A percentile compares a stretch with the other conserved stretches of the same genome.
Evolutionary conservation across 176 grass and related monocot species (phyloP).

Genomic region (Oryza meridionalis): DNA sequence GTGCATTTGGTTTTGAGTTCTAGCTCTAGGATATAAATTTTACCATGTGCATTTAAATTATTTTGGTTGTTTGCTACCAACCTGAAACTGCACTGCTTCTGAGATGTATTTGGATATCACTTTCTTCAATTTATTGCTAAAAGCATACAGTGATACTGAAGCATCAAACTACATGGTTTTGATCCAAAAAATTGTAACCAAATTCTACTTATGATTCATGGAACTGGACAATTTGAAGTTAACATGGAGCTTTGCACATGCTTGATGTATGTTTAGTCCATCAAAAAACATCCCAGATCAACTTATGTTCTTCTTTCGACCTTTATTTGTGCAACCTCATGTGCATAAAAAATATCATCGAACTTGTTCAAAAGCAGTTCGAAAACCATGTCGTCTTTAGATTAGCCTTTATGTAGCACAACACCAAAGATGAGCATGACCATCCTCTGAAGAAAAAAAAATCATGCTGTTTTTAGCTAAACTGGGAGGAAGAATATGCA

Average conservation of each 20-base stretch:
- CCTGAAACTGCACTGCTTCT: neutral
- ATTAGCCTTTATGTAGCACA: neutral
- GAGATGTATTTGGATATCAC: neutral
- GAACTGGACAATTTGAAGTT: neutral
- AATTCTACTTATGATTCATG: neutral
- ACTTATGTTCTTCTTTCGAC: neutral
- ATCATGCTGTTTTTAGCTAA: neutral
- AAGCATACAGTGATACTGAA: neutral
- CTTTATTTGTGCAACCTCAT: neutral
- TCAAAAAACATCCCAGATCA: neutral
- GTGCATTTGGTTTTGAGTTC: neutral
- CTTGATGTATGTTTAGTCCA: neutral
- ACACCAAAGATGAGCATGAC: neutral
- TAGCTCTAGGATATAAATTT: neutral
- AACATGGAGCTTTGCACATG: neutral
- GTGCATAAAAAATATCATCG: neutral
- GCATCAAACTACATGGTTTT: neutral
- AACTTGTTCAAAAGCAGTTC: neutral
- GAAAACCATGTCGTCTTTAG: neutral
- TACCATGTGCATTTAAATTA: neutral
- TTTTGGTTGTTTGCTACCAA: neutral
- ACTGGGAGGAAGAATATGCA: neutral
- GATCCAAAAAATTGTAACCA: neutral
- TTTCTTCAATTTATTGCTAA: neutral
- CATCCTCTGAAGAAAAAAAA: neutral